A percentile compares a stretch with the other conserved stretches of the same genome.
Conservation (phyloP, 208 protist genomes). For the Trypanosoma vivax region DNA sequence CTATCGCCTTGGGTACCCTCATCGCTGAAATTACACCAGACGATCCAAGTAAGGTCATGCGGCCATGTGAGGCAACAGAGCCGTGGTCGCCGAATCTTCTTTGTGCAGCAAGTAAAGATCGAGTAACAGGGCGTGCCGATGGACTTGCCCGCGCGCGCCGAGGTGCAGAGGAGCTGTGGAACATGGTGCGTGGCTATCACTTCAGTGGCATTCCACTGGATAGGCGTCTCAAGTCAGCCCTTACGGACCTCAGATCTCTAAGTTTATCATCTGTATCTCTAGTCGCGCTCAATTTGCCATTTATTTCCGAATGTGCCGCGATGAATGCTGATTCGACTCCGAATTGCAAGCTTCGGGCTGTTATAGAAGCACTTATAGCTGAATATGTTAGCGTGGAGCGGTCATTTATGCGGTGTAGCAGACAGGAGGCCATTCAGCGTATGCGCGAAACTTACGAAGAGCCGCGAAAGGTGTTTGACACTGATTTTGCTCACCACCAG, state of each 20-base stretch:
- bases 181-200: slow-evolving; percentile 66
- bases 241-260: slow-evolving; percentile 62
- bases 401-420: slow-evolving; percentile 49
- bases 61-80: slow-evolving; percentile 48
- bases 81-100: slow-evolving; percentile 57
- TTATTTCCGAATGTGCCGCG: slow-evolving; percentile 17
- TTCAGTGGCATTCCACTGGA: slow-evolving; percentile 48
- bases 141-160: slow-evolving; percentile 48
- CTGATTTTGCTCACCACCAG: slow-evolving; percentile 76
- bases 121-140: slow-evolving; percentile 52
- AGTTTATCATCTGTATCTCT: slow-evolving; percentile 63
- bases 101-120: slow-evolving; percentile 12
- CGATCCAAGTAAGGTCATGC: slow-evolving; percentile 83
- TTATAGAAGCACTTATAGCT: slow-evolving; percentile 53
- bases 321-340: slow-evolving; percentile 27
- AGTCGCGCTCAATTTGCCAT: slow-evolving; percentile 34
- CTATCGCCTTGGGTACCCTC: slow-evolving; percentile 91
- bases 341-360: slow-evolving; percentile 48
- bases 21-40: slow-evolving; percentile 91
- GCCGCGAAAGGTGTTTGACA: slow-evolving; percentile 26
- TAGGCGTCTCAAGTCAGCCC: slow-evolving; percentile 33
- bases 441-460: slow-evolving; percentile 35
- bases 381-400: slow-evolving; percentile 71
- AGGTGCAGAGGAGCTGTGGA: slow-evolving; percentile 61
- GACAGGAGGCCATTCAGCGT: slow-evolving; percentile 64